Conservation (phyloP, 1,139 yeast genomes). For the Yamadazyma songkhlaensis region DNA sequence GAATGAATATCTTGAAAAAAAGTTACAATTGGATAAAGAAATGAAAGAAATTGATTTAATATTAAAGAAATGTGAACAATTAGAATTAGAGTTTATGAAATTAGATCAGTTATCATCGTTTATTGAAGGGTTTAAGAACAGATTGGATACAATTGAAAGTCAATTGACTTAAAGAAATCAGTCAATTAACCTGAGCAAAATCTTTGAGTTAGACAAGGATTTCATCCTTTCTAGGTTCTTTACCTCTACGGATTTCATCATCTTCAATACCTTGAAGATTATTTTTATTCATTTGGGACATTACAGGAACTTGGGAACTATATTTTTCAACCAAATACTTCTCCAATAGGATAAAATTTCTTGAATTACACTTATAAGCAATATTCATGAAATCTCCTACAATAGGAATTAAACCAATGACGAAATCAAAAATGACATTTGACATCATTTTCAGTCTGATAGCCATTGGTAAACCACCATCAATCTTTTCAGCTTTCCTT, state of each 20-base stretch:
- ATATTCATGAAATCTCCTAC: slow-evolving; percentile 70
- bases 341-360: slow-evolving; percentile 68
- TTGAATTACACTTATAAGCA: slow-evolving; percentile 69
- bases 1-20: slow-evolving; percentile 33
- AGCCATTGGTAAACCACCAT: slow-evolving; percentile 60
- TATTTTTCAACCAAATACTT: slow-evolving; percentile 49
- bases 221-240: slow-evolving; percentile 5
- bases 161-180: slow-evolving; percentile 1
- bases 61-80: slow-evolving; percentile 47
- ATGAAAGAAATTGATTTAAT: slow-evolving; percentile 42
- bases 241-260: neutral
- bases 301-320: slow-evolving; percentile 7
- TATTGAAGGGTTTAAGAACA: slow-evolving; percentile 33
- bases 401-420: slow-evolving; percentile 67
- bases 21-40: slow-evolving; percentile 39
- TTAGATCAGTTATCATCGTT: slow-evolving; percentile 62
- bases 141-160: slow-evolving; percentile 26
- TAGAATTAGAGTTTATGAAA: slow-evolving; percentile 64
- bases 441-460: slow-evolving; percentile 53
- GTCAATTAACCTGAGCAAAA: too few relatives aligned
- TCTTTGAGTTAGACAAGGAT: slow-evolving; percentile 1
- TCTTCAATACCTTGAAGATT: slow-evolving; percentile 4
- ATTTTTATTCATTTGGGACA: slow-evolving; percentile 1
- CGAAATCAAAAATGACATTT: slow-evolving; percentile 64
- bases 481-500: slow-evolving; percentile 49